These are phyloP conservation scores for Mycena vitilis DNA, from an alignment of 768 basidiomycete species.

Conservation along the genomic window DNA sequence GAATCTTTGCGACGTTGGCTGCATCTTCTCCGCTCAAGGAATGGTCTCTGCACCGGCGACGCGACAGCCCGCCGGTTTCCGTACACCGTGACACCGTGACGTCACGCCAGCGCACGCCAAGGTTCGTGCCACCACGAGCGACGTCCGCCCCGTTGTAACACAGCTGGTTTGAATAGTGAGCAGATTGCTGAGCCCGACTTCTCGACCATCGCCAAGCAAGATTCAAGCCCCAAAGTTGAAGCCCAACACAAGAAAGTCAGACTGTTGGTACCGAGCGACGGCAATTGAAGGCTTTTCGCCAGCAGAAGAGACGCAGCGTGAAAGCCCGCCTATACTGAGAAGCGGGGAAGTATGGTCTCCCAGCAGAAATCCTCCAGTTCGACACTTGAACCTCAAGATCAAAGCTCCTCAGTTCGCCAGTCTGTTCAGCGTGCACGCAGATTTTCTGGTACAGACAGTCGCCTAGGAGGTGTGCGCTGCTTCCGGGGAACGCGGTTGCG, in stretches of 20 bases:
- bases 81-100: not conserved
- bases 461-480: not conserved
- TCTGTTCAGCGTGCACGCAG: not conserved
- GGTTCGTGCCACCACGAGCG: not conserved
- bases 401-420: not conserved
- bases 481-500: not conserved
- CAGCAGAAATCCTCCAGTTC: not conserved
- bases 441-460: not conserved
- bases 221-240: not conserved
- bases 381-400: not conserved
- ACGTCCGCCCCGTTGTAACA: not conserved
- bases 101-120: not conserved
- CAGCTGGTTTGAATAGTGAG: constrained; percentile 14
- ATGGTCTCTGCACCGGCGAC: not conserved
- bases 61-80: not conserved
- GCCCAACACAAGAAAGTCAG: not conserved
- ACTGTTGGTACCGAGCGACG: no score
- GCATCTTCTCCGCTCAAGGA: not conserved
- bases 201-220: not conserved
- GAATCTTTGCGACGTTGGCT: not conserved
- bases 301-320: not conserved
- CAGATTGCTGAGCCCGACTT: not conserved
- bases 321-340: not conserved
- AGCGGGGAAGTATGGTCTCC: no score
- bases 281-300: no score